phyloP scores from a whole-genome alignment of 1,284 basidiomycete genomes.

The Cerioporus squamosus region DNA sequence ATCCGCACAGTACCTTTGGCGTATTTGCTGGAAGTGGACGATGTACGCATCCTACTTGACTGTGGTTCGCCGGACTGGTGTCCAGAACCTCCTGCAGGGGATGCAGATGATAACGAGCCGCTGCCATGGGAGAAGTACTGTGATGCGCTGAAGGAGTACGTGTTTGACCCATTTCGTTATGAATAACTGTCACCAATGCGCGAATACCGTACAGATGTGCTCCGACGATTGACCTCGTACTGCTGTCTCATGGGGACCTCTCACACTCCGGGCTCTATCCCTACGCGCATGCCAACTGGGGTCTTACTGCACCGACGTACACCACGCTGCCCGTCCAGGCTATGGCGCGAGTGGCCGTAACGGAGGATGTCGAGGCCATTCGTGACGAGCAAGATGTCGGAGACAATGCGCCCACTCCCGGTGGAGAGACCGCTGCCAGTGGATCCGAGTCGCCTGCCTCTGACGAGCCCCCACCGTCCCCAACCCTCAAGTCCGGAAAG shows the following conservation, averaged over 20 bases:
- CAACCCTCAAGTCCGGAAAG: constrained; percentile 1
- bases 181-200: background rate
- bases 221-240: constrained; percentile 81
- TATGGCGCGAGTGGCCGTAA: constrained; percentile 90
- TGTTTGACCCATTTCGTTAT: constrained; percentile 20
- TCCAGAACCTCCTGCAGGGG: constrained; percentile 53
- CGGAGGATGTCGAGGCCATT: constrained; percentile 82
- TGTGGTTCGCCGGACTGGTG: constrained; percentile 91
- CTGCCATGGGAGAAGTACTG: constrained; percentile 68
- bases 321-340: constrained; percentile 96
- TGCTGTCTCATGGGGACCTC: constrained; percentile 93
- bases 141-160: constrained; percentile 66
- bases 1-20: constrained; percentile 68
- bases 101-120: constrained; percentile 39
- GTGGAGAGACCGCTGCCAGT: background rate
- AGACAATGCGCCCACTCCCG: constrained; percentile 8
- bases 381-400: constrained; percentile 75
- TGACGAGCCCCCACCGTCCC: background rate
- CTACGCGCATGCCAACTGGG: constrained; percentile 89
- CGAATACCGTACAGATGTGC: constrained; percentile 53
- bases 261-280: constrained; percentile 90
- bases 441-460: background rate
- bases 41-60: constrained; percentile 92
- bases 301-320: constrained; percentile 92
- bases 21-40: constrained; percentile 94